These are phyloP conservation scores for Pseudophaeomoniella oleicola DNA, from an alignment of 2,329 filamentous ascomycete species.

Conservation along the genomic window DNA sequence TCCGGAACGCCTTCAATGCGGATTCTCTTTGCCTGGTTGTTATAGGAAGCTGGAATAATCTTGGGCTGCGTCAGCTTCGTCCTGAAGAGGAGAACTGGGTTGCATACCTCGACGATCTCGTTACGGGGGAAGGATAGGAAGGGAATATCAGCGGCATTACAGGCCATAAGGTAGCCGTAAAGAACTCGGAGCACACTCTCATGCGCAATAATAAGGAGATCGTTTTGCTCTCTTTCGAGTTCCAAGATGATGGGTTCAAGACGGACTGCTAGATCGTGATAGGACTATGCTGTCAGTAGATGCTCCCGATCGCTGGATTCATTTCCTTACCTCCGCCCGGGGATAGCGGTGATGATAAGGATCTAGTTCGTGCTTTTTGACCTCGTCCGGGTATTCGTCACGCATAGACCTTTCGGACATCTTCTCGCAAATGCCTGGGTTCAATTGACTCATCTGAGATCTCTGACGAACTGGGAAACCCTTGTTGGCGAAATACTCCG, in stretches of 20 bases:
- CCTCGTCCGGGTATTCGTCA: constrained; percentile 73
- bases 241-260: constrained; percentile 96
- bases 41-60: constrained; percentile 94
- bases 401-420: constrained; percentile 74
- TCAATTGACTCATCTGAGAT: constrained; percentile 93
- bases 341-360: constrained; percentile 96
- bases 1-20: constrained; percentile 57
- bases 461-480: constrained; percentile 82
- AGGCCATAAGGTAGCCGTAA: constrained; percentile 97
- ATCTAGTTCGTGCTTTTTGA: constrained; percentile 81
- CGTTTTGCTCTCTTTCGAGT: constrained; percentile 89
- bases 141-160: constrained; percentile 87
- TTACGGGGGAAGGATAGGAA: constrained; percentile 85
- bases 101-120: constrained; percentile 75
- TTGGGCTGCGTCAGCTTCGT: constrained; percentile 14
- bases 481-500: constrained; percentile 60
- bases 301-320: constrained; percentile 1
- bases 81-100: constrained; percentile 2
- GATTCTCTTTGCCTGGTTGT: constrained; percentile 87
- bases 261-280: constrained; percentile 94
- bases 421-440: constrained; percentile 90
- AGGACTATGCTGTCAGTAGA: constrained; percentile 49
- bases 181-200: constrained; percentile 94
- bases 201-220: constrained; percentile 95
- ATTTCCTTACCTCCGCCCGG: constrained; percentile 59